A percentile compares a stretch with the other conserved stretches of the same genome.
Evolutionary conservation across 352 stramenopile species (phyloP).

Genomic region (Plasmopara muralis): DNA sequence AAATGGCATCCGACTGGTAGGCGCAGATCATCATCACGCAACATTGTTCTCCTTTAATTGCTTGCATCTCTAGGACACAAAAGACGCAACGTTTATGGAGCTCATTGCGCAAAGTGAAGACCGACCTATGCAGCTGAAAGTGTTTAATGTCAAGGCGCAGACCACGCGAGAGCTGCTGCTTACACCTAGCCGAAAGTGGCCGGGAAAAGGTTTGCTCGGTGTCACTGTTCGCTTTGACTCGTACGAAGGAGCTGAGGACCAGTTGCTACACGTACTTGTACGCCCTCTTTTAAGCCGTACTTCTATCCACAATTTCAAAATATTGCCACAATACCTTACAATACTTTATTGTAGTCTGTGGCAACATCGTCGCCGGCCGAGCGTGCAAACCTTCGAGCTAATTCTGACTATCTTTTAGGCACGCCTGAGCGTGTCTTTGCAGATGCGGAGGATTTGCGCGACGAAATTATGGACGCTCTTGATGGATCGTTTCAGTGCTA

Average conservation of each 20-base stretch:
- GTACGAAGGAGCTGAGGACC: slow-evolving; percentile 93
- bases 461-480: slow-evolving; percentile 86
- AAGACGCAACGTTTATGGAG: slow-evolving; percentile 87
- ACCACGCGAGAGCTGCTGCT: slow-evolving; percentile 68
- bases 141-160: slow-evolving; percentile 82
- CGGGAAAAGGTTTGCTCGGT: slow-evolving; percentile 91
- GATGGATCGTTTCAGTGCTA: slow-evolving; percentile 95
- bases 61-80: slow-evolving; percentile 43
- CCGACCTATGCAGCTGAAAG: slow-evolving; percentile 51
- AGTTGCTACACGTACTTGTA: slow-evolving; percentile 92
- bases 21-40: neutral
- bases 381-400: slow-evolving; percentile 81
- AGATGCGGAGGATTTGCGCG: slow-evolving; percentile 81
- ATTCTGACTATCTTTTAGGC: slow-evolving; percentile 93
- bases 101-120: slow-evolving; percentile 87
- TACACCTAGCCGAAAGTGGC: slow-evolving; percentile 90
- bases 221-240: slow-evolving; percentile 97
- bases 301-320: neutral
- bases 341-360: slow-evolving; percentile 52
- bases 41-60: slow-evolving; percentile 1
- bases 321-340: slow-evolving; percentile 4
- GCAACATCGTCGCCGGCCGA: slow-evolving; percentile 84
- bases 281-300: neutral
- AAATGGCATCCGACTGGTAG: slow-evolving; percentile 81
- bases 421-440: slow-evolving; percentile 87